Percentiles rank a stretch among this genome's conserved stretches.
Conservation (phyloP, 2,329 filamentous ascomycete species). For the Tothia fuscella region DNA sequence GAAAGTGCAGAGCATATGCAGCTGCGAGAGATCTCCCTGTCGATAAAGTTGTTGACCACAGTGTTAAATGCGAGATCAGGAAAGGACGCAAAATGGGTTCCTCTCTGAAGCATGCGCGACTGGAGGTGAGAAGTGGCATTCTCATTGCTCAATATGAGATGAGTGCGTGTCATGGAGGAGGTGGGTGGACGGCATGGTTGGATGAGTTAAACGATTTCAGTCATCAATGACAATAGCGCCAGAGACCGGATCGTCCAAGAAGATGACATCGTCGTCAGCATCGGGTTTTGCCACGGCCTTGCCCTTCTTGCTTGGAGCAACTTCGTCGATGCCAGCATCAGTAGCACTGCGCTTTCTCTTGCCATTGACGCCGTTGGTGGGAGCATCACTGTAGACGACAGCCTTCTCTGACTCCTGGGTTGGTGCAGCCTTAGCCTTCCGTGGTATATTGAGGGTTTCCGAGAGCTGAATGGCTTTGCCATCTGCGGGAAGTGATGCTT, state of each 20-base stretch:
- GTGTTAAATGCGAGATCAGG: too few species aligned
- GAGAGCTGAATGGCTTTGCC: constrained; percentile 45
- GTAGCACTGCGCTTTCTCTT: constrained; percentile 36
- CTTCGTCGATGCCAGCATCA: constrained; percentile 28
- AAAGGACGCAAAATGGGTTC: too few species aligned
- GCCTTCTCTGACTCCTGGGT: background rate
- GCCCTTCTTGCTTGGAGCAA: constrained; percentile 10
- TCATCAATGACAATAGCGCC: constrained; percentile 12
- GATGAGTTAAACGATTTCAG: background rate
- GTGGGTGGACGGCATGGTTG: too few species aligned
- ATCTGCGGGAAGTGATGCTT: constrained; percentile 20
- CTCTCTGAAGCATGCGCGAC: too few species aligned
- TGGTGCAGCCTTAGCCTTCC: constrained; percentile 29
- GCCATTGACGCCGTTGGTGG: constrained; percentile 20
- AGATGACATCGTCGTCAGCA: constrained; percentile 1
- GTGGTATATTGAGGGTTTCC: constrained; percentile 34
- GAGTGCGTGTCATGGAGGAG: background rate
- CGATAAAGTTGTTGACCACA: too few species aligned
- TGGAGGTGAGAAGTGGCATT: too few species aligned
- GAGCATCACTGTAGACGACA: background rate
- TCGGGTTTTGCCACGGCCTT: background rate
- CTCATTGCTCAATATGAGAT: too few species aligned
- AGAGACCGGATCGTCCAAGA: constrained; percentile 8
- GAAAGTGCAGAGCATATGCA: too few species aligned
- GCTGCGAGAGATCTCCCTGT: too few species aligned